Evolutionary conservation across 345 rosid genomes (phyloP), one percentile per base, ranked within the genome.

Genomic region (Clarkia xantiana): DNA sequence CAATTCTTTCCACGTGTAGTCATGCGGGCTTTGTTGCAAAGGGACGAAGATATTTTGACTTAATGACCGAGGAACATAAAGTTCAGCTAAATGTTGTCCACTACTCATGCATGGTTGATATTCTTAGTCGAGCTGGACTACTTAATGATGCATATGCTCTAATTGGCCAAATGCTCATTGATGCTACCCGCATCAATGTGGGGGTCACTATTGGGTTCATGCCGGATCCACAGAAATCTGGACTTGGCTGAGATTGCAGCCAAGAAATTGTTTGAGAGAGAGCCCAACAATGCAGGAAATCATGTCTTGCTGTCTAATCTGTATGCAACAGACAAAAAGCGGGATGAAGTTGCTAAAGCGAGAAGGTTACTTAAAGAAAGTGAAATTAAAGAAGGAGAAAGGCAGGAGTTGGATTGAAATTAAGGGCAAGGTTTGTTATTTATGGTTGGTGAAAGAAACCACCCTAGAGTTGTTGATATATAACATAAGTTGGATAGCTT

Each of bases 91-190:
- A 69, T 54, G 78, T 64, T 53, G 53, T 78, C 64, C 94, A 87
- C 57, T 84, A 78, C 62, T 80, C 94, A 0, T 93, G 99, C 64
- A 78, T 87, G 94, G 81, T 82, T 58, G 98, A 91, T 72, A 63
- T 82, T 61, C 79, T 86, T 49, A 76, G 82, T 40, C 68, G 88
- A 6, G 81, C 80, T 47, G 95, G 95, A 36, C 54, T 54, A 48
- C 47, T 74, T 18, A 57, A 25, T 20, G 90, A 93, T 64, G 95
- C 96, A 18, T 59, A 52, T 62, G 72, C 78, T 58, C 41, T 91
- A 55, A 74, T 82, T 20, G 61, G 44, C 51, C 65, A 46, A 54
- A 74, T 82, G 75, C 91, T 96, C 36, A 75, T 82, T 40, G 77
- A 56, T 44, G 75, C 82, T 8, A 82, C 81, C 81, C 29, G 72